phyloP scores from a whole-genome alignment of 176 grass and related monocot species.

The Aegilops umbellulata region DNA sequence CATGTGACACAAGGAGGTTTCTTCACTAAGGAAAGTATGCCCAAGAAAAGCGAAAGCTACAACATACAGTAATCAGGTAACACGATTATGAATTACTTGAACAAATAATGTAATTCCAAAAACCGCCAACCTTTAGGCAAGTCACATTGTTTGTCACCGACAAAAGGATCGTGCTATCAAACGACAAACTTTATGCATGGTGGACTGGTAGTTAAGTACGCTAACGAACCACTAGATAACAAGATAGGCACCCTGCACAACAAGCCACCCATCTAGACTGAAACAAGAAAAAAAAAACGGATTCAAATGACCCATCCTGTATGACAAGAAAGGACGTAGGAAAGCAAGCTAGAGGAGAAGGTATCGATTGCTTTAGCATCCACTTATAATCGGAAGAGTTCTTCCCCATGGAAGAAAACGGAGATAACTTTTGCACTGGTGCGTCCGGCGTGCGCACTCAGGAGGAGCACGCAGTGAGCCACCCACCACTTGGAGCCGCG shows the following conservation, averaged over 20 bases:
- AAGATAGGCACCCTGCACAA: slow-evolving; percentile 5
- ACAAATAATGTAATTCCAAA: not conserved
- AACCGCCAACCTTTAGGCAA: not conserved
- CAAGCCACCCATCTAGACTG: not conserved
- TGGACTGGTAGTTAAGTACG: not conserved
- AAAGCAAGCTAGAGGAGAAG: not conserved
- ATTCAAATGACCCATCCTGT: slow-evolving; percentile 17
- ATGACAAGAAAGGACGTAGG: slow-evolving; percentile 23
- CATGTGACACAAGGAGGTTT: not conserved
- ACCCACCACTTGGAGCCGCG: slow-evolving; percentile 27
- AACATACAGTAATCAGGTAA: not conserved
- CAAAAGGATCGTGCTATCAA: slow-evolving; percentile 1
- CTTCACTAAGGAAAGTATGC: not conserved
- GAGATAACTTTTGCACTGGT: slow-evolving; percentile 30
- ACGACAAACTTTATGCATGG: not conserved
- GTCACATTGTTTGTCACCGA: not conserved
- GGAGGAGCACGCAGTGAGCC: slow-evolving; percentile 23
- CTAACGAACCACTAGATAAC: not conserved
- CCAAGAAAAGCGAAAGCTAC: not conserved
- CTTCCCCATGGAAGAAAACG: slow-evolving; percentile 36
- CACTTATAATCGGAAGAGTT: slow-evolving; percentile 2
- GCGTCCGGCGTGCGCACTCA: slow-evolving; percentile 21
- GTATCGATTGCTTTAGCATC: not conserved
- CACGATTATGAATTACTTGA: not conserved
- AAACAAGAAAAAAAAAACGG: slow-evolving; percentile 7